Evolutionary conservation across 306 rosid species (phyloP).

Genomic region (Cicer judaicum): DNA sequence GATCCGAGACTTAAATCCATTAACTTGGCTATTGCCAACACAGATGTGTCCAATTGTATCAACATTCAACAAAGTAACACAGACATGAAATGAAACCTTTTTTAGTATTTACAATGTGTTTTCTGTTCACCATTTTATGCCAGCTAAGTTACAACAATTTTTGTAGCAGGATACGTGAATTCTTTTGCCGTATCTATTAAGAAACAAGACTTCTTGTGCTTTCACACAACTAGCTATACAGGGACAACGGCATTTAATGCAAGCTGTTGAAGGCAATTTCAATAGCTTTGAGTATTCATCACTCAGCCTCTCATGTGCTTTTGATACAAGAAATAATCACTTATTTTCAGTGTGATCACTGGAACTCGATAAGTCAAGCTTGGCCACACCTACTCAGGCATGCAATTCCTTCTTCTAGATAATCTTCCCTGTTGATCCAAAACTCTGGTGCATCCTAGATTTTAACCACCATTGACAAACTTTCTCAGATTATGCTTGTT

Average conservation of each 20-base stretch:
- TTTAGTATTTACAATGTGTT: slow-evolving; percentile 37
- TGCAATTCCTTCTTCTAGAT: slow-evolving; percentile 94
- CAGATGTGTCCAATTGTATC: neutral
- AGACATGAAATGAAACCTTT: neutral
- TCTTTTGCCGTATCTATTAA: slow-evolving; percentile 34
- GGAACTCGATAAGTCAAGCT: slow-evolving; percentile 67
- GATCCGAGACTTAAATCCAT: neutral
- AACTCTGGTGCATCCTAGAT: slow-evolving; percentile 95
- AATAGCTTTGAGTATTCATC: slow-evolving; percentile 44
- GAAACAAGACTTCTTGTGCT: slow-evolving; percentile 42
- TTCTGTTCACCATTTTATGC: slow-evolving; percentile 34
- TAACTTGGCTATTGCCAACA: slow-evolving; percentile 22
- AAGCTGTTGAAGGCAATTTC: slow-evolving; percentile 41
- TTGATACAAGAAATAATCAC: slow-evolving; percentile 43
- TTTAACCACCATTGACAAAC: slow-evolving; percentile 46
- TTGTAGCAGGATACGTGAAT: slow-evolving; percentile 43
- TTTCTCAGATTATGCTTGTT: slow-evolving; percentile 38
- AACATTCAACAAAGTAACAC: slow-evolving; percentile 39
- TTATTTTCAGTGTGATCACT: slow-evolving; percentile 32
- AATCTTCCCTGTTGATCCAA: slow-evolving; percentile 97
- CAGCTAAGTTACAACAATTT: slow-evolving; percentile 37
- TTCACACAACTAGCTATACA: slow-evolving; percentile 43
- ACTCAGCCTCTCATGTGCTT: slow-evolving; percentile 43
- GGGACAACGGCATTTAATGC: slow-evolving; percentile 29
- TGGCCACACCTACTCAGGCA: slow-evolving; percentile 88